These are phyloP conservation scores for Xylaria longipes DNA, from an alignment of 495 filamentous ascomycete genomes.

Conservation along the genomic window DNA sequence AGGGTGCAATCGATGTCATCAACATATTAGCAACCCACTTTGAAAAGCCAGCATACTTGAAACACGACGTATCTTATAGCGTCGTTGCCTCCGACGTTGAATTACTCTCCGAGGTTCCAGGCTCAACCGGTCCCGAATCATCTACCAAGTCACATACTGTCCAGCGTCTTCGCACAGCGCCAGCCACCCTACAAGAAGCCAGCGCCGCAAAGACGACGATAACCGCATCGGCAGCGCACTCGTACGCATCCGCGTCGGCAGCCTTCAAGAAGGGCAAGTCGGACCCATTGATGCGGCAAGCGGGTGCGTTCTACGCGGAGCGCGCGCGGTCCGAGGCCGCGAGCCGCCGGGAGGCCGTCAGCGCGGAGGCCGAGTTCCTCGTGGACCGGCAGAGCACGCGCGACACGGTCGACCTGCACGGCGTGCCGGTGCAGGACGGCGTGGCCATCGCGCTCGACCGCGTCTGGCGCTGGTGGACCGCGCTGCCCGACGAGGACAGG, in stretches of 20 bases:
- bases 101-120: constrained; percentile 7
- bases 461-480: constrained; percentile 81
- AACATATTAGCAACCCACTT: constrained; percentile 34
- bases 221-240: constrained; percentile 29
- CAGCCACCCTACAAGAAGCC: constrained; percentile 21
- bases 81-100: constrained; percentile 31
- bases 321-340: constrained; percentile 39
- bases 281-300: constrained; percentile 47
- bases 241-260: constrained; percentile 36
- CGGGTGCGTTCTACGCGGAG: constrained; percentile 45
- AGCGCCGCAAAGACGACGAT: constrained; percentile 19
- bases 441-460: constrained; percentile 72
- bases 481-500: constrained; percentile 62
- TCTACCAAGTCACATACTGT: constrained; percentile 7
- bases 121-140: neutral
- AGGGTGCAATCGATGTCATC: constrained; percentile 33
- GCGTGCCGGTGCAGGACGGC: constrained; percentile 79
- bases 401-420: constrained; percentile 78
- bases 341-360: constrained; percentile 32
- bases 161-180: constrained; percentile 6
- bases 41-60: constrained; percentile 36
- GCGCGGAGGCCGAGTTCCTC: constrained; percentile 59
- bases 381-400: constrained; percentile 66
- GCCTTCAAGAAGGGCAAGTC: constrained; percentile 45
- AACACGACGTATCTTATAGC: constrained; percentile 36